These are phyloP conservation scores for Ascoidea asiatica DNA, from an alignment of 805 yeast genomes.

Conservation along the genomic window DNA sequence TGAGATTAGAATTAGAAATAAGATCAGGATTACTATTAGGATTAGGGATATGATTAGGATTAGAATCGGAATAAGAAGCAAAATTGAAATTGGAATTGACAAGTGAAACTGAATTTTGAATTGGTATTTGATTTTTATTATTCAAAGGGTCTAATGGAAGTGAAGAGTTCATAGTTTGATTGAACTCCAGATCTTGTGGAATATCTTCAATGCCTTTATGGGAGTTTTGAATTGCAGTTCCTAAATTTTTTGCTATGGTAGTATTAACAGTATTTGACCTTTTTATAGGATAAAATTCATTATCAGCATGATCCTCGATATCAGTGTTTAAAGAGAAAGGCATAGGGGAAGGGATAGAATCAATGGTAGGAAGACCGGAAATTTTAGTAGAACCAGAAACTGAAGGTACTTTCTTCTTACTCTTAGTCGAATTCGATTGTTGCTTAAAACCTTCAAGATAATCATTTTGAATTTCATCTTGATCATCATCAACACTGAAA, in stretches of 20 bases:
- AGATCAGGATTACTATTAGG: background rate
- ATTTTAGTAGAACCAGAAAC: background rate
- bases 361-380: background rate
- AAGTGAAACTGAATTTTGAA: background rate
- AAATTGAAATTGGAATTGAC: background rate
- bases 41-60: background rate
- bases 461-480: slow-evolving; percentile 55
- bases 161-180: no score
- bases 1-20: background rate
- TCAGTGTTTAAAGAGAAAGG: no score
- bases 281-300: background rate
- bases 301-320: background rate
- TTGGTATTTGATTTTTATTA: background rate
- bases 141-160: no score
- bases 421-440: slow-evolving; percentile 8
- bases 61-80: no score
- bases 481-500: slow-evolving; percentile 75
- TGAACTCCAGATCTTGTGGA: no score
- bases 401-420: background rate
- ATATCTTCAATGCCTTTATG: no score
- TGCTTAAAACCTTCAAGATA: slow-evolving; percentile 53
- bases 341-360: background rate
- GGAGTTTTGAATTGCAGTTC: no score
- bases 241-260: background rate
- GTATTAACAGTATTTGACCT: background rate